phyloP scores from a whole-genome alignment of 2,329 filamentous ascomycete genomes.

The Alternaria alternata region DNA sequence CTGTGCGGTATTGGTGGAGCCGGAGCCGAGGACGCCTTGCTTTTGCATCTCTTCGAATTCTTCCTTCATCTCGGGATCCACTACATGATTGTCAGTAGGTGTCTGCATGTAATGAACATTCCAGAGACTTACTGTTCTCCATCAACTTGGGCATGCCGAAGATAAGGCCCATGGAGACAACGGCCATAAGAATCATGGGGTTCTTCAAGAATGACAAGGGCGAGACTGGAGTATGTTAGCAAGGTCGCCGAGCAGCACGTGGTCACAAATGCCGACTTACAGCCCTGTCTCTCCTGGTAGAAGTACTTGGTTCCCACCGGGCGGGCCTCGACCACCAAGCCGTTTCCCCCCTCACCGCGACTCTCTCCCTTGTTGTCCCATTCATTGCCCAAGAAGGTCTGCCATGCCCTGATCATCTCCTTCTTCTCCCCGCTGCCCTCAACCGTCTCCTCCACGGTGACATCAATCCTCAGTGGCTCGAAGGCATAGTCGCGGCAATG shows the following conservation, averaged over 20 bases:
- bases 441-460: conserved; percentile 52
- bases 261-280: conserved; percentile 61
- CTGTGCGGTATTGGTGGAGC: conserved; percentile 54
- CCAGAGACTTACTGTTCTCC: conserved; percentile 82
- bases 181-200: conserved; percentile 93
- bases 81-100: conserved; percentile 57
- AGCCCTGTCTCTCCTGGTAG: conserved; percentile 77
- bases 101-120: neutral
- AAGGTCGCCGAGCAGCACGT: neutral
- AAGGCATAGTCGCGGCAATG: conserved; percentile 79
- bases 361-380: conserved; percentile 85
- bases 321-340: conserved; percentile 66
- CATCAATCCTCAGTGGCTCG: conserved; percentile 80
- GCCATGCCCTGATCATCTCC: conserved; percentile 71
- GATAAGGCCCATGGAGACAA: conserved; percentile 83
- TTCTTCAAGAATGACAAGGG: conserved; percentile 86
- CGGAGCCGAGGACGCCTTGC: conserved; percentile 67
- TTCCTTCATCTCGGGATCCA: conserved; percentile 94
- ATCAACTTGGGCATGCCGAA: conserved; percentile 94
- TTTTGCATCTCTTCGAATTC: conserved; percentile 94
- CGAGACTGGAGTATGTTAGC: conserved; percentile 65
- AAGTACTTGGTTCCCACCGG: conserved; percentile 73
- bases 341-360: conserved; percentile 55
- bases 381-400: conserved; percentile 87
- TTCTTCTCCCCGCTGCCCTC: conserved; percentile 42